Conservation (phyloP, 352 stramenopile genomes). For the Phytophthora lateralis region DNA sequence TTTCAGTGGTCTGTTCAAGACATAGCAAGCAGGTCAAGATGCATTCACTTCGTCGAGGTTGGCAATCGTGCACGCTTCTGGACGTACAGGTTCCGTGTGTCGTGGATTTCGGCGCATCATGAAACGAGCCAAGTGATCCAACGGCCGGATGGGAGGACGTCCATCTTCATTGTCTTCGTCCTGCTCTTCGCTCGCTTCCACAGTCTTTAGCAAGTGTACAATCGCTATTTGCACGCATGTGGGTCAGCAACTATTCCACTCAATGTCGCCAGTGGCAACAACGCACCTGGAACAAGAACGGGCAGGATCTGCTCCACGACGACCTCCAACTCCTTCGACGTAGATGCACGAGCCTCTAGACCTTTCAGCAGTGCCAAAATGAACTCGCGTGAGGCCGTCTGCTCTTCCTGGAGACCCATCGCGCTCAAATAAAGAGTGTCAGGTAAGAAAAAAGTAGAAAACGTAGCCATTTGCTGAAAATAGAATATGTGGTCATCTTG, state of each 20-base stretch:
- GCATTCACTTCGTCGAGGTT: neutral
- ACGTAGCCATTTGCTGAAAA: conserved; percentile 19
- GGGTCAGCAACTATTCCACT: neutral
- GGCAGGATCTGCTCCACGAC: conserved; percentile 63
- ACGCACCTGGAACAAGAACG: conserved; percentile 57
- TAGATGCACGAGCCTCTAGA: conserved; percentile 33
- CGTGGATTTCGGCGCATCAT: conserved; percentile 71
- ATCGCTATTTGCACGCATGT: conserved; percentile 30
- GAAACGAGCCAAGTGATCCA: conserved; percentile 73
- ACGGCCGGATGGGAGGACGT: conserved; percentile 47
- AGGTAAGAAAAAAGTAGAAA: conserved; percentile 8
- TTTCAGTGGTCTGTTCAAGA: conserved; percentile 33
- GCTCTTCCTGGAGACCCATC: conserved; percentile 38
- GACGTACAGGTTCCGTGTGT: conserved; percentile 52
- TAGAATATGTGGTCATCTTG: conserved; percentile 17
- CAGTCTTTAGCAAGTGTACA: conserved; percentile 58
- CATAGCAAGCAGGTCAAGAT: neutral
- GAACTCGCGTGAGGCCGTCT: conserved; percentile 46
- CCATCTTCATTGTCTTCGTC: conserved; percentile 46
- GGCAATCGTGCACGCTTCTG: neutral
- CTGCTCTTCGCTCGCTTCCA: conserved; percentile 45
- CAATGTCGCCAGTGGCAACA: neutral
- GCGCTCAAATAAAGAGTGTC: conserved; percentile 1
- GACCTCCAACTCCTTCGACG: conserved; percentile 49
- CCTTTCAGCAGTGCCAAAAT: conserved; percentile 43